A percentile compares a stretch with the other conserved stretches of the same genome.
phyloP scores from a whole-genome alignment of 2,329 filamentous ascomycete species.

The Fusarium paranaense region DNA sequence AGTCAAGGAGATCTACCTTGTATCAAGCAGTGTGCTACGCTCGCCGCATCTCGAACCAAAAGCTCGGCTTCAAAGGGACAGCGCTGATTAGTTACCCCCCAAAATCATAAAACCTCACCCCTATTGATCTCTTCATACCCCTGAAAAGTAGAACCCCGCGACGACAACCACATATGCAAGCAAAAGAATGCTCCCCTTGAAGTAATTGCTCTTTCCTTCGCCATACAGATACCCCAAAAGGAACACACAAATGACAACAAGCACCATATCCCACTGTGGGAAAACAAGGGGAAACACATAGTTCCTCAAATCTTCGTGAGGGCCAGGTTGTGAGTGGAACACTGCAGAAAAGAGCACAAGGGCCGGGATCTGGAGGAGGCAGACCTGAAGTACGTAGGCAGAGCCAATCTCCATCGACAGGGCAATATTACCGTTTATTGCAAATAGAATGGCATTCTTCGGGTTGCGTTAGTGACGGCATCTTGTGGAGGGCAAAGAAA shows the following conservation, averaged over 20 bases:
- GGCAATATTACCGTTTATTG: background rate
- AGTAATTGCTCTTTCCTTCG: background rate
- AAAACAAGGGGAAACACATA: background rate
- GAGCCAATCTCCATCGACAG: background rate
- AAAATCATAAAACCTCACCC: background rate
- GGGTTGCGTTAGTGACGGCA: background rate
- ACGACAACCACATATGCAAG: background rate
- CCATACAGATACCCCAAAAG: background rate
- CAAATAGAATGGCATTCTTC: background rate
- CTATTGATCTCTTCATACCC: background rate
- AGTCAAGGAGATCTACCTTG: background rate
- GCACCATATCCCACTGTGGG: constrained; percentile 3
- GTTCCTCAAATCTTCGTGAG: background rate
- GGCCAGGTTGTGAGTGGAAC: background rate
- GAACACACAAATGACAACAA: background rate
- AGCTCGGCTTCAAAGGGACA: no score
- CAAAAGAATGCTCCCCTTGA: constrained; percentile 1
- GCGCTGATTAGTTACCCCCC: no score
- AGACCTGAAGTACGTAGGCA: background rate
- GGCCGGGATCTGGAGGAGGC: background rate
- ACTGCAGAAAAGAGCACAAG: background rate
- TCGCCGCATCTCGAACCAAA: no score
- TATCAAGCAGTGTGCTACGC: background rate
- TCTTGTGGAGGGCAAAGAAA: background rate
- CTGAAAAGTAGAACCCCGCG: background rate